Conservation (phyloP, 73 alveolate genomes). For the Symbiodinium pilosum region DNA sequence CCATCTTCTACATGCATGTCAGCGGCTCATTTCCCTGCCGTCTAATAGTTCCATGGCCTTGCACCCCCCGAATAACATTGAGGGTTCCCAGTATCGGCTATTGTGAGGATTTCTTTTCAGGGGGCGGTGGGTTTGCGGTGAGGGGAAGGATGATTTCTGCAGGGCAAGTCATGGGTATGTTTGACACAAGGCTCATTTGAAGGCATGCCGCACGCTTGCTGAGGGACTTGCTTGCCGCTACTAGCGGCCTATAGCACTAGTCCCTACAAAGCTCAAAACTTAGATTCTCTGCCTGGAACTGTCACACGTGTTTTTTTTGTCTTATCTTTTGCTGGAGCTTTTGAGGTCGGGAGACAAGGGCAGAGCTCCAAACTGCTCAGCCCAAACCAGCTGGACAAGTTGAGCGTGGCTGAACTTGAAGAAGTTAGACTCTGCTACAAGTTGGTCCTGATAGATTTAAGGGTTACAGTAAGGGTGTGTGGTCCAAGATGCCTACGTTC, state of each 20-base stretch:
- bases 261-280: neutral
- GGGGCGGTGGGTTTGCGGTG: neutral
- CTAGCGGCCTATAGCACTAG: too few relatives aligned
- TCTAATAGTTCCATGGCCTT: too few relatives aligned
- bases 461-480: too few relatives aligned
- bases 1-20: slow-evolving; percentile 27
- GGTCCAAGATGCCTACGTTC: too few relatives aligned
- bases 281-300: neutral
- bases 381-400: neutral
- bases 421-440: neutral
- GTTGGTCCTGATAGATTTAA: neutral
- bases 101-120: too few relatives aligned
- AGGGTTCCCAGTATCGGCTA: too few relatives aligned
- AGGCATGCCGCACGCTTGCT: too few relatives aligned
- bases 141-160: neutral
- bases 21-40: neutral
- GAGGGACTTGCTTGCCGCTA: too few relatives aligned
- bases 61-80: too few relatives aligned
- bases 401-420: neutral
- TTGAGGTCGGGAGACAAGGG: neutral
- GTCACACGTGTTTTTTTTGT: neutral
- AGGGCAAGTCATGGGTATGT: too few relatives aligned
- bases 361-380: slow-evolving; percentile 7
- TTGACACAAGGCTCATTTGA: too few relatives aligned
- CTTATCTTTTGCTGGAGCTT: too few relatives aligned